A percentile compares a stretch with the other conserved stretches of the same genome.
These are phyloP conservation scores for Zopfia rhizophila DNA, from an alignment of 2,329 filamentous ascomycete genomes.

Conservation along the genomic window DNA sequence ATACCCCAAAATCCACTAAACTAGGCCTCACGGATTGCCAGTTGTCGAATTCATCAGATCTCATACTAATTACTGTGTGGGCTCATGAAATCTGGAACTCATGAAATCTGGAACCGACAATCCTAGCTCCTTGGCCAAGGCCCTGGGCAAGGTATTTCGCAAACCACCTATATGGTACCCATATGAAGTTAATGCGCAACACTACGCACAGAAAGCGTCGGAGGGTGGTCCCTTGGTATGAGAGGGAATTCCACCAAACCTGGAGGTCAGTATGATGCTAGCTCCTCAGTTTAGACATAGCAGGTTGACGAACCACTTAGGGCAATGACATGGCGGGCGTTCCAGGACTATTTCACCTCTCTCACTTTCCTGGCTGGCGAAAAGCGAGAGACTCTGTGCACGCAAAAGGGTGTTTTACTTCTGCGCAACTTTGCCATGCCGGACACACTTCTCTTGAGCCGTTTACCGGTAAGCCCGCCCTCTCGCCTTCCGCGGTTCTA, in stretches of 20 bases:
- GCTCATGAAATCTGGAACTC: too few species aligned
- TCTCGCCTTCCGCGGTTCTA: slow-evolving; percentile 56
- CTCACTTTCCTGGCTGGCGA: slow-evolving; percentile 61
- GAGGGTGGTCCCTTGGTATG: slow-evolving; percentile 67
- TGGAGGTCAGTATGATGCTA: slow-evolving; percentile 49
- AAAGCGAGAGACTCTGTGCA: slow-evolving; percentile 61
- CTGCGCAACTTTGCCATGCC: slow-evolving; percentile 56
- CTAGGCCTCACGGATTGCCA: too few species aligned
- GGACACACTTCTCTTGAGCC: slow-evolving; percentile 55
- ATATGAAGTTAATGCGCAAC: slow-evolving; percentile 54
- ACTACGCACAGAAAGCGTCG: slow-evolving; percentile 63
- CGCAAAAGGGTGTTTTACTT: slow-evolving; percentile 59
- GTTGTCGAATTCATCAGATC: too few species aligned
- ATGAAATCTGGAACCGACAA: too few species aligned
- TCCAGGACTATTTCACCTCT: slow-evolving; percentile 36
- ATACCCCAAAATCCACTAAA: too few species aligned
- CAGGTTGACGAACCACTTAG: slow-evolving; percentile 34
- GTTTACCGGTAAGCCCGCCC: slow-evolving; percentile 52
- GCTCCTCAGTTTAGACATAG: neutral
- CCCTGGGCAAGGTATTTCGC: too few species aligned
- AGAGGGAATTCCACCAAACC: slow-evolving; percentile 64
- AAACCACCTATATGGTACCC: slow-evolving; percentile 58
- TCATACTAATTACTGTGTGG: too few species aligned
- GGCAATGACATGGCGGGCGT: slow-evolving; percentile 42
- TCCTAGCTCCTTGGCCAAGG: too few species aligned